Evolutionary conservation across 805 yeast species (phyloP), one percentile per base, ranked within the genome.

Genomic region (Metahyphopichia silvanorum): DNA sequence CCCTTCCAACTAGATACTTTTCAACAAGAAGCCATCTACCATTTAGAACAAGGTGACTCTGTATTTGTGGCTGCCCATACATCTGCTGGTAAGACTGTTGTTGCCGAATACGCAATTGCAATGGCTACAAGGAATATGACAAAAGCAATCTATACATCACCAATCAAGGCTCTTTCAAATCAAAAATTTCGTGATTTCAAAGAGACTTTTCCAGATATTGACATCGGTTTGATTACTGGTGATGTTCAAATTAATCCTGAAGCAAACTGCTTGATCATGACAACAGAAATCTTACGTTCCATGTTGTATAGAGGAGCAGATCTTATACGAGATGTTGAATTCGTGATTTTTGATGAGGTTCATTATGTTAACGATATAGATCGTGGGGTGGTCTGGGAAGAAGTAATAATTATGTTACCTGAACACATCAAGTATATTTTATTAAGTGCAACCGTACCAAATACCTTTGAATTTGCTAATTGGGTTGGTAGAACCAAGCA

Each of bases 381-480:
- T 49, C 79, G 98, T 58, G 98, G 98, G 51, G 98, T 93, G 10
- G 98, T 93, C 3, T 93, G 98, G 98, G 98, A 93, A 64, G 98
- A 93, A 61, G 97, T 93, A 15, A 93, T 93, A 40, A 93, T 93
- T 46, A 87, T 93, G 95, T 67, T 93, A 21, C 98, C 98, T 0
- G 96, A 89, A 43, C 97, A 93, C 53, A 93, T 93, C 37, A 91
- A 91, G 51, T 84, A 86, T 47, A 87, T 93, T 41, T 66, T 93
- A 25, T 68, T 93, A 24, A 86, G 96, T 9, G 99, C 99, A 4
- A 93, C 99, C 0, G 98, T 93, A 6, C 98, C 99, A n/a, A 93
- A 93, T 55, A 91, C 98, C 0, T 84, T 76, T 54, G 99, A 93
- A 53, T 93, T 93, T 70, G 99, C 99, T 6, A 86, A 83, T 43